phyloP scores from a whole-genome alignment of 345 rosid species.

The Eucalyptus brandiana region DNA sequence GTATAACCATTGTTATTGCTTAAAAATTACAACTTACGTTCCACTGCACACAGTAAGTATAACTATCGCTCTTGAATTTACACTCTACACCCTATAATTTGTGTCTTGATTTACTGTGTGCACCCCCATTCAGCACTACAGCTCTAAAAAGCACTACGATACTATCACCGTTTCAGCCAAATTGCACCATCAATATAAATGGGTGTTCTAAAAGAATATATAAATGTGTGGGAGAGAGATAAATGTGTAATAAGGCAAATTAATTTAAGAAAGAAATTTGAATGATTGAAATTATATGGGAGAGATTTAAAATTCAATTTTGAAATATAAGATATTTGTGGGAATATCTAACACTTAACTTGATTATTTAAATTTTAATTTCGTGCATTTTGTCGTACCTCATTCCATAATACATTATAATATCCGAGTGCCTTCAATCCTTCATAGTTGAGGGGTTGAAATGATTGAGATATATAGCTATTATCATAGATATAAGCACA shows the following conservation, averaged over 20 bases:
- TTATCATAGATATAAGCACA: not conserved
- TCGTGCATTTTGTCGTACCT: not conserved
- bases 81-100: not conserved
- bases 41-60: not conserved
- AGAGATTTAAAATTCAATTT: not conserved
- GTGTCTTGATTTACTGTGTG: not conserved
- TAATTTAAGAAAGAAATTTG: not conserved
- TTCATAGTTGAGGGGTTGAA: not conserved
- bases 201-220: not conserved
- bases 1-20: not conserved
- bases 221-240: not conserved
- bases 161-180: not conserved
- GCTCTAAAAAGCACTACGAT: not conserved
- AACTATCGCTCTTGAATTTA: not conserved
- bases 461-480: not conserved
- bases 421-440: not conserved
- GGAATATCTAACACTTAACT: not conserved
- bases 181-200: not conserved
- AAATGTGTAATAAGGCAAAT: not conserved
- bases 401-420: not conserved
- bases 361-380: not conserved
- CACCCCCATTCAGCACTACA: not conserved
- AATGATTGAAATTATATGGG: not conserved
- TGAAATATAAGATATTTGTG: not conserved
- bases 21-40: not conserved